phyloP scores from a whole-genome alignment of 352 stramenopile genomes.

The Thraustotheca clavata region DNA sequence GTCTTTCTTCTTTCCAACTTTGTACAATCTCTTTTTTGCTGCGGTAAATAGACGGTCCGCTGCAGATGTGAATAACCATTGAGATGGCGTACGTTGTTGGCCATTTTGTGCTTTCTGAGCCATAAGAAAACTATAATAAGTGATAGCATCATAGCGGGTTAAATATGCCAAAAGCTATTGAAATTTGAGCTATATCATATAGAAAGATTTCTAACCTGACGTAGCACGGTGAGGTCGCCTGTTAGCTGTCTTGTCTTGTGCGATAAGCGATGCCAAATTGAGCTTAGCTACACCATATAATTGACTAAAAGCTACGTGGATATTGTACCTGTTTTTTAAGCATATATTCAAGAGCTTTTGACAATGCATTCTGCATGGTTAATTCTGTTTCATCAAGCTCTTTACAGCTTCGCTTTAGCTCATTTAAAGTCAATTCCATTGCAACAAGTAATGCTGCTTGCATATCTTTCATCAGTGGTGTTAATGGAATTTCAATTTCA shows the following conservation, averaged over 20 bases:
- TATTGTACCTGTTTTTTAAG: conserved; percentile 26
- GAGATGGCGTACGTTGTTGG: conserved; percentile 74
- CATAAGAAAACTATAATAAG: conserved; percentile 93
- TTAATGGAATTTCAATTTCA: conserved; percentile 91
- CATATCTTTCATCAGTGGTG: conserved; percentile 88
- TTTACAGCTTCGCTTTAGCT: conserved; percentile 87
- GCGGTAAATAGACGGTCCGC: conserved; percentile 90
- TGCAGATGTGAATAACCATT: conserved; percentile 92
- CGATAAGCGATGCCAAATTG: conserved; percentile 94
- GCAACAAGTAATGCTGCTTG: conserved; percentile 91
- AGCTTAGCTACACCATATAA: conserved; percentile 87
- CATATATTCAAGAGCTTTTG: conserved; percentile 72
- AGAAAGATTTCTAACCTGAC: conserved; percentile 34
- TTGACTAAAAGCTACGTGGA: conserved; percentile 31
- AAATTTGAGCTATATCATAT: not conserved
- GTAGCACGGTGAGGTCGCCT: conserved; percentile 61
- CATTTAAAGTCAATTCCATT: conserved; percentile 89
- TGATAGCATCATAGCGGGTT: conserved; percentile 93
- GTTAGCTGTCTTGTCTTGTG: conserved; percentile 92
- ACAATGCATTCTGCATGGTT: conserved; percentile 91
- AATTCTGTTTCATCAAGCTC: conserved; percentile 72
- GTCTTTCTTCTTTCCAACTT: conserved; percentile 38
- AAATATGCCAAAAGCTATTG: conserved; percentile 84
- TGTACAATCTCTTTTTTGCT: conserved; percentile 90
- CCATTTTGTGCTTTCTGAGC: conserved; percentile 85